These are phyloP conservation scores for Pterocarpus santalinus DNA, from an alignment of 306 rosid species.

Conservation along the genomic window DNA sequence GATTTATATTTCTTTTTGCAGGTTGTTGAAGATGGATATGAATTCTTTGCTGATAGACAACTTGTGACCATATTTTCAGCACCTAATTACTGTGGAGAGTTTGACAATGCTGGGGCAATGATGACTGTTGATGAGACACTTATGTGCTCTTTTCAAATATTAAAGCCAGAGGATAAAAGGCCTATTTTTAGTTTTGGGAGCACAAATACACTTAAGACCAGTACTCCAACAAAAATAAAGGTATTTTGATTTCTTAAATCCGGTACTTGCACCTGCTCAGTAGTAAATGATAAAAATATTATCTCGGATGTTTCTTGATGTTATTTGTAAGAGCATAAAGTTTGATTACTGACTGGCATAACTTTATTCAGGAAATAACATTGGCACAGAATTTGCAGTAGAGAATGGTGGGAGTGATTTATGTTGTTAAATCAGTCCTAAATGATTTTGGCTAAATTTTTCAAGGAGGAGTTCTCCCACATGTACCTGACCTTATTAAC, in stretches of 20 bases:
- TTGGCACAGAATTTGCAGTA: conserved; percentile 21
- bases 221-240: conserved; percentile 52
- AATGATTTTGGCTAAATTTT: neutral
- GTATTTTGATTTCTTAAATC: conserved; percentile 46
- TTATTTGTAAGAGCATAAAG: neutral
- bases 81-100: conserved; percentile 57
- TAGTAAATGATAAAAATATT: neutral
- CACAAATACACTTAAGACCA: conserved; percentile 51
- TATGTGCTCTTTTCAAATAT: conserved; percentile 60
- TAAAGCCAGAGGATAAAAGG: conserved; percentile 50
- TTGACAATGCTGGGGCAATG: conserved; percentile 59
- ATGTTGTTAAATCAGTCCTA: neutral
- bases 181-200: conserved; percentile 61
- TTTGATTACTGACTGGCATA: conserved; percentile 3
- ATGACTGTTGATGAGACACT: conserved; percentile 56
- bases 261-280: neutral
- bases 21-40: conserved; percentile 63
- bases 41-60: conserved; percentile 58
- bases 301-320: neutral
- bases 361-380: conserved; percentile 4
- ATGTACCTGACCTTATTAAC: neutral
- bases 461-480: neutral
- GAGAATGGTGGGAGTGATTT: conserved; percentile 12
- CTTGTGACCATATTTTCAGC: conserved; percentile 61
- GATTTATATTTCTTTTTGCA: conserved; percentile 21